Evolutionary conservation across 176 grass and related monocot genomes (phyloP).

Genomic region (Phoenix roebelenii): DNA sequence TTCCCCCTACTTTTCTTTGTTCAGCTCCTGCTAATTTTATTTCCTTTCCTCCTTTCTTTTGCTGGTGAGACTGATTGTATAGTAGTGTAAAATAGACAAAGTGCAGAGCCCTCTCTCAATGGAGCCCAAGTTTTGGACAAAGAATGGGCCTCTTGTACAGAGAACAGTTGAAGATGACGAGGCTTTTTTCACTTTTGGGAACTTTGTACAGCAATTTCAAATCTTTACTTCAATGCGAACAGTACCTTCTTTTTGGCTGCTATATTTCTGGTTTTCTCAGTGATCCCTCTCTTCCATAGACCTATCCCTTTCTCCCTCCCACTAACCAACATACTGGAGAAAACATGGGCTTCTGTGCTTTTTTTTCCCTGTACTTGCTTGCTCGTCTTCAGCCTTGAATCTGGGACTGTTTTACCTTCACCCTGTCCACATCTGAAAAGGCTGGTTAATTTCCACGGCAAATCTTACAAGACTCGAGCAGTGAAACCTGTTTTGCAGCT

Average conservation of each 20-base stretch:
- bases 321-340: not conserved
- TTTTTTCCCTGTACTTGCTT: not conserved
- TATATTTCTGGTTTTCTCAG: not conserved
- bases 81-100: no score
- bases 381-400: not conserved
- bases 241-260: not conserved
- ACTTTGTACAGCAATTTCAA: slow-evolving; percentile 3
- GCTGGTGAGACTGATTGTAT: not conserved
- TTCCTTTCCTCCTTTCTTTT: not conserved
- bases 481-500: slow-evolving; percentile 10
- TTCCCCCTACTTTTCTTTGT: no score
- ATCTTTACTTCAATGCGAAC: not conserved
- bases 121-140: slow-evolving; percentile 18
- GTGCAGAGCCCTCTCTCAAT: slow-evolving; percentile 10
- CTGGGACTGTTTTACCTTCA: not conserved
- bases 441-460: slow-evolving; percentile 1
- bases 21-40: not conserved
- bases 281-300: no score
- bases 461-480: not conserved
- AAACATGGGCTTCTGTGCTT: not conserved
- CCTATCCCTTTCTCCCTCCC: not conserved
- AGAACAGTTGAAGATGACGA: slow-evolving; percentile 7
- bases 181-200: slow-evolving; percentile 10
- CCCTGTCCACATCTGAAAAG: not conserved
- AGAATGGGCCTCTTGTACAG: slow-evolving; percentile 3